Conservation (phyloP, 192 early-diverging fungal species). For the Umbelopsis sp. region DNA sequence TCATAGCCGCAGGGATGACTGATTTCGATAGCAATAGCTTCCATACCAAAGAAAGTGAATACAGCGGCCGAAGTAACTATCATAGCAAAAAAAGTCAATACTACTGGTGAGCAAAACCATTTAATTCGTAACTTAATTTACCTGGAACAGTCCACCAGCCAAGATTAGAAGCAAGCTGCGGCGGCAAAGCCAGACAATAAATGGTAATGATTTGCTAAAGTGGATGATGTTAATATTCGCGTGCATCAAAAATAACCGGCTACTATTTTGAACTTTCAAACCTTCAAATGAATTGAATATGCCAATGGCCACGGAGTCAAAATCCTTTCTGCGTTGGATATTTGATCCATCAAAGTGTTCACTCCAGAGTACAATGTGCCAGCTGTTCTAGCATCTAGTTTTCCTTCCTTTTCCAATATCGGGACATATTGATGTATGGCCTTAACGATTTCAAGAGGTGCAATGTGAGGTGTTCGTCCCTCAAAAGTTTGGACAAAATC, state of each 20-base stretch:
- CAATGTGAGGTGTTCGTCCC: conserved; percentile 29
- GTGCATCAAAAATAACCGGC: too few species aligned
- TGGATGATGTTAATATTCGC: conserved; percentile 4
- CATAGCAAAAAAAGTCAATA: too few species aligned
- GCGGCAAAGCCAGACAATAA: conserved; percentile 45
- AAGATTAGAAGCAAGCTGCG: conserved; percentile 34
- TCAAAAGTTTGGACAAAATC: conserved; percentile 37
- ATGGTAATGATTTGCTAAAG: conserved; percentile 43
- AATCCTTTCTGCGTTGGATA: conserved; percentile 65
- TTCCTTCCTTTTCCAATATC: conserved; percentile 34
- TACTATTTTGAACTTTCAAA: neutral
- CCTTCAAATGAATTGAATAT: conserved; percentile 71
- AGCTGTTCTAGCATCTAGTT: conserved; percentile 36
- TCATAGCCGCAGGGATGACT: conserved; percentile 60
- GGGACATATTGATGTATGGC: conserved; percentile 39
- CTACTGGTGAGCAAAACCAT: too few species aligned
- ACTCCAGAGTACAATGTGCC: conserved; percentile 33
- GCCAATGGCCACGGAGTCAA: conserved; percentile 72
- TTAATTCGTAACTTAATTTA: neutral
- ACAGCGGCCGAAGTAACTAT: conserved; percentile 42
- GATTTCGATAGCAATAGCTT: conserved; percentile 52
- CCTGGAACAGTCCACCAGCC: conserved; percentile 43
- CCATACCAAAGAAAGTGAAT: conserved; percentile 56
- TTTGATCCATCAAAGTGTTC: conserved; percentile 43
- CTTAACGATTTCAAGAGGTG: conserved; percentile 42